These are phyloP conservation scores for Monosporozyma siamensis DNA, from an alignment of 805 yeast species.

Conservation along the genomic window DNA sequence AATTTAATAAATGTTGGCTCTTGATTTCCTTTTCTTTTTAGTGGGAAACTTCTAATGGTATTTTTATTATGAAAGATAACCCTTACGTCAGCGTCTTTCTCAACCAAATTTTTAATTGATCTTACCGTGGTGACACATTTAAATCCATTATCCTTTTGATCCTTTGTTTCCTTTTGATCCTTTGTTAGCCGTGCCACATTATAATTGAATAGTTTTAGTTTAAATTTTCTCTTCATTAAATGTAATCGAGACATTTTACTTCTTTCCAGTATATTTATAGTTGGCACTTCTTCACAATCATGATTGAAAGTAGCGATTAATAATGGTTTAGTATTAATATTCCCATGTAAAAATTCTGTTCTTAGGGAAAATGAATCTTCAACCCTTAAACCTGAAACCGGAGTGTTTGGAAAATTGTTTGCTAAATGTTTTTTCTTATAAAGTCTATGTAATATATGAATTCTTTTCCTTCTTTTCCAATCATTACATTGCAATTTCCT, in stretches of 20 bases:
- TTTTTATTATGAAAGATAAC: conserved; percentile 23
- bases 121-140: conserved; percentile 20
- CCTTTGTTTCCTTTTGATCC: background rate
- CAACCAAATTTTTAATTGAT: conserved; percentile 16
- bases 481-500: conserved; percentile 12
- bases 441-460: conserved; percentile 14
- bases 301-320: conserved; percentile 23
- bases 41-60: conserved; percentile 14
- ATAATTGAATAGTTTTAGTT: conserved; percentile 16
- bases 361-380: conserved; percentile 24
- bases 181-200: conserved; percentile 4
- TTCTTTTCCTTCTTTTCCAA: conserved; percentile 18
- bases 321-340: conserved; percentile 21
- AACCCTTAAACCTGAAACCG: conserved; percentile 13
- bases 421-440: background rate
- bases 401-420: conserved; percentile 7
- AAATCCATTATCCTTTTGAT: background rate
- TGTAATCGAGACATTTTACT: conserved; percentile 15
- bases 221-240: conserved; percentile 22
- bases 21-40: background rate
- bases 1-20: conserved; percentile 13
- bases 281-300: conserved; percentile 24
- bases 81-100: conserved; percentile 24
- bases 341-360: conserved; percentile 11
- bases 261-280: conserved; percentile 18